Conservation (phyloP, 83 land plant species). For the Diphasiastrum complanatum region DNA sequence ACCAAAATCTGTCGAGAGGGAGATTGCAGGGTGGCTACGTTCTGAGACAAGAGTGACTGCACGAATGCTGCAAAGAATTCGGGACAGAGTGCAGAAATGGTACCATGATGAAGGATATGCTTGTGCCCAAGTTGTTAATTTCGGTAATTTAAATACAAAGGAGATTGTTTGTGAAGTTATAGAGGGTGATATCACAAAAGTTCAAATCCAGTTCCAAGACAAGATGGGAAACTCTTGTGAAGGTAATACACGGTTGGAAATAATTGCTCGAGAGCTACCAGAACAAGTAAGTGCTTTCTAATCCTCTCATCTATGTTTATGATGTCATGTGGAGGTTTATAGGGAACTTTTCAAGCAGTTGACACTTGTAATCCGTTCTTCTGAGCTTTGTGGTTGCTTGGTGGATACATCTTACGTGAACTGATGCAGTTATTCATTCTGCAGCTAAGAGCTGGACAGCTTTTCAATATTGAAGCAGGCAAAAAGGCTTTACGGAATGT, state of each 20-base stretch:
- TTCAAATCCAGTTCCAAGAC: constrained; percentile 79
- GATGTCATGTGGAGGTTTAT: neutral
- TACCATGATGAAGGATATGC: constrained; percentile 93
- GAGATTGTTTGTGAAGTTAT: constrained; percentile 95
- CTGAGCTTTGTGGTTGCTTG: neutral
- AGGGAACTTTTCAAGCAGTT: neutral
- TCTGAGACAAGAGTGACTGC: constrained; percentile 63
- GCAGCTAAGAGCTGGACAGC: constrained; percentile 69
- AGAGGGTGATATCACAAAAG: constrained; percentile 87
- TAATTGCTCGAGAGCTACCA: constrained; percentile 72
- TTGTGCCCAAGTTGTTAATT: constrained; percentile 94
- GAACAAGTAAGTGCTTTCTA: constrained; percentile 44
- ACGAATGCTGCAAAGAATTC: constrained; percentile 68
- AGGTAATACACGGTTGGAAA: constrained; percentile 57
- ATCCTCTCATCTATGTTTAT: neutral
- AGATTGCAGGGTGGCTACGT: constrained; percentile 48
- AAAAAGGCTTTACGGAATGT: constrained; percentile 85
- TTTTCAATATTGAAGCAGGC: constrained; percentile 95
- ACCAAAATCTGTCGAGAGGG: constrained; percentile 46
- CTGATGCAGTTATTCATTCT: neutral
- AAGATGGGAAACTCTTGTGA: constrained; percentile 82
- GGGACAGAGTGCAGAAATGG: constrained; percentile 91
- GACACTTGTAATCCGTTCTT: too few relatives aligned
- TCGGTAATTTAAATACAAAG: constrained; percentile 86
- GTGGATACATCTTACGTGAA: neutral